Evolutionary conservation across 163 green algal genomes (phyloP), one percentile per base, ranked within the genome.

Genomic region (Scenedesmus sp.): DNA sequence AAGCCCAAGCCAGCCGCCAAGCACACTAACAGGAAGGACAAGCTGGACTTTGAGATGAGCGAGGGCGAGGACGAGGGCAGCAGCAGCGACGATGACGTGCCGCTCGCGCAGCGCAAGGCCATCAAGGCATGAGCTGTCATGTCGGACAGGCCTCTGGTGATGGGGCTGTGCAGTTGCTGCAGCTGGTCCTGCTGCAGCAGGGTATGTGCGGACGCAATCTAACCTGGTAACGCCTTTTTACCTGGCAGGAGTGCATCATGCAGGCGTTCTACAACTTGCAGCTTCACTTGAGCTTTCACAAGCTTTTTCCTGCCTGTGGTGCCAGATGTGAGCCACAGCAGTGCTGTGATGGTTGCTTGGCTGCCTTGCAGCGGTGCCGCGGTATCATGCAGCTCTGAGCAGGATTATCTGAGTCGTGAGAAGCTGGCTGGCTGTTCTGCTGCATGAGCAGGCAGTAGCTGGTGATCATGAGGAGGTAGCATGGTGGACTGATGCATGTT

Each of bases 61-160:
- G 81, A 35, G 16, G 81, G 37, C 43, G 84, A 87, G 51, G 85
- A 18, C 22, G 85, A 3, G 2, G 85, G 76, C 33, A 46, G n/a
- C 65, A 92, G 88, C 80, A 88, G 80, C 46, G 88, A 92, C 35
- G 88, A 92, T 53, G 88, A 92, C 13, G 61, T 92, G 68, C 88
- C 88, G 18, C 81, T 92, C 20, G 88, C 88, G 65, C 43, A 88
- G 81, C 88, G 88, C 24, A 80, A 80, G 40, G 16, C 35, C 1
- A 24, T 15, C 37, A 89, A 89, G 68, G 68, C 44, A 53, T 87
- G 81, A 87, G 16, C 65, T 40, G 65, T 20, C 2, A 2, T 9
- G 1, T n/a, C 2, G 7, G 22, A 0, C n/a, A 40, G 26, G 6
- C 65, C 20, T 20, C 30, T 1, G 18, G 65, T 76, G 65, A 40